Evolutionary conservation across 805 yeast genomes (phyloP).

Genomic region (Candida schatavii): DNA sequence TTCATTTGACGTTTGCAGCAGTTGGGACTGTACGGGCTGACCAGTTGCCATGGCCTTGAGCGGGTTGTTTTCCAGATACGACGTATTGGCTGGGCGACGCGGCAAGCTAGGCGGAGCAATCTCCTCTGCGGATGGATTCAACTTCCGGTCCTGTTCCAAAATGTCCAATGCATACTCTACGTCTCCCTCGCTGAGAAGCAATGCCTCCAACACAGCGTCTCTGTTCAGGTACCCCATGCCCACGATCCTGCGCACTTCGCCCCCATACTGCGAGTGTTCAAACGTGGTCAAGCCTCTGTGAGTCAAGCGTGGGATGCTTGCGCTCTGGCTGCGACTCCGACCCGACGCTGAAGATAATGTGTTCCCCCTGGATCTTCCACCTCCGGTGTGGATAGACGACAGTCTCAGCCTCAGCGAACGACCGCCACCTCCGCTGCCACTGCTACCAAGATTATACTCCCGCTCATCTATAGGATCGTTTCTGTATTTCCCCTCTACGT

Average conservation of each 20-base stretch:
- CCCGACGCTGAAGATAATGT: conserved; percentile 6
- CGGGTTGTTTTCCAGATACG: conserved; percentile 1
- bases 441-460: conserved; percentile 31
- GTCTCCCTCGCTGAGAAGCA: conserved; percentile 57
- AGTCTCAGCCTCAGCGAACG: conserved; percentile 17
- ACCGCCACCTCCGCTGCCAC: conserved; percentile 6
- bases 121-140: conserved; percentile 36
- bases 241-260: conserved; percentile 42
- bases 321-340: conserved; percentile 8
- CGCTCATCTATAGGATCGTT: conserved; percentile 31
- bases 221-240: conserved; percentile 57
- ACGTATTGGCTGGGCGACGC: conserved; percentile 20
- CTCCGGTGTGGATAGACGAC: conserved; percentile 10
- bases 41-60: conserved; percentile 1
- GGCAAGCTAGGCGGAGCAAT: conserved; percentile 51
- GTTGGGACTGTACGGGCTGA: conserved; percentile 3
- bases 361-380: conserved; percentile 7
- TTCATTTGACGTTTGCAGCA: conserved; percentile 22
- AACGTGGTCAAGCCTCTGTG: conserved; percentile 53
- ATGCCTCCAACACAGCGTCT: conserved; percentile 62
- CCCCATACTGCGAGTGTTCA: conserved; percentile 51
- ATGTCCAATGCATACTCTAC: conserved; percentile 58
- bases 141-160: conserved; percentile 39
- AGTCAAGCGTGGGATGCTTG: conserved; percentile 38
- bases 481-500: conserved; percentile 59